phyloP scores from a whole-genome alignment of 2,329 filamentous ascomycete genomes.

The Beauveria bassiana region DNA sequence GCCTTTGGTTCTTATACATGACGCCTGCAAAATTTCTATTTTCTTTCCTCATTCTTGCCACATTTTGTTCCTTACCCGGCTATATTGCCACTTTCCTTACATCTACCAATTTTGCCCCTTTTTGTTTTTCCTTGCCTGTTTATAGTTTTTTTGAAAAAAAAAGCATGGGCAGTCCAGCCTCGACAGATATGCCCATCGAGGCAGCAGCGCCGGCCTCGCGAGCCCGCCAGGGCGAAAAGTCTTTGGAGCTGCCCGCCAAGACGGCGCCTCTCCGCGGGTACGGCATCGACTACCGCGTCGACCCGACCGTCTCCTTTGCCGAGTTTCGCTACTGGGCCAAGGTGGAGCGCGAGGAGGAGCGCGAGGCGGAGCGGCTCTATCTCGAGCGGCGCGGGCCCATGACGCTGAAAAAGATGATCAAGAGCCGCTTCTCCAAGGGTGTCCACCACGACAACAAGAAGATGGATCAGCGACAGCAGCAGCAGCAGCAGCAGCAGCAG shows the following conservation, averaged over 20 bases:
- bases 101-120: no score
- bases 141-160: no score
- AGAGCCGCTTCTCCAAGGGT: constrained; percentile 14
- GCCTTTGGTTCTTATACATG: neutral
- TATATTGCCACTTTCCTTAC: no score
- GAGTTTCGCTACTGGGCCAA: constrained; percentile 18
- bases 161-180: neutral
- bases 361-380: constrained; percentile 14
- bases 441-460: constrained; percentile 12
- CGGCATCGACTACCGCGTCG: constrained; percentile 4
- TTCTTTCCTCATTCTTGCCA: neutral
- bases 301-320: constrained; percentile 14
- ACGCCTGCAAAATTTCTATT: neutral
- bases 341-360: constrained; percentile 16
- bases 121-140: neutral
- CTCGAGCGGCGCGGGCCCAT: constrained; percentile 12
- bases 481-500: neutral
- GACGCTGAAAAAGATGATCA: constrained; percentile 13
- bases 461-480: neutral
- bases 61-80: no score
- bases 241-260: neutral
- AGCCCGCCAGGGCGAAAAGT: neutral
- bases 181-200: neutral
- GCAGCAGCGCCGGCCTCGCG: neutral
- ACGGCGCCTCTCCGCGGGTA: constrained; percentile 1